Conservation (phyloP, 306 rosid genomes). For the Pachyrhizus erosus region DNA sequence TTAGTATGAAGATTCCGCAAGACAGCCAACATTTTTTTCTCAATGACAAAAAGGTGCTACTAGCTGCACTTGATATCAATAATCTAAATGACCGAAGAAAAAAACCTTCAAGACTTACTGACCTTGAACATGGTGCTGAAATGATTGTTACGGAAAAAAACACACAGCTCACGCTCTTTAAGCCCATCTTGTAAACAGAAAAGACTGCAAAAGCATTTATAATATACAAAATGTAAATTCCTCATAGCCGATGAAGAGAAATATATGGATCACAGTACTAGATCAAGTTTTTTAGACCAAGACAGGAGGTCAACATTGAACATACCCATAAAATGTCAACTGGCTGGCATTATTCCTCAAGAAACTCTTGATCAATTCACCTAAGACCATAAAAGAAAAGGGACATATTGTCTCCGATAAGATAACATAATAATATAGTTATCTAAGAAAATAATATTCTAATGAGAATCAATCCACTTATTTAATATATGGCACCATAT, state of each 20-base stretch:
- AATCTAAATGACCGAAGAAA: slow-evolving; percentile 31
- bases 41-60: slow-evolving; percentile 9
- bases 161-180: slow-evolving; percentile 93
- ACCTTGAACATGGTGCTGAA: slow-evolving; percentile 99
- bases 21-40: slow-evolving; percentile 14
- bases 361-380: slow-evolving; percentile 83
- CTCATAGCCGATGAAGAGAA: slow-evolving; percentile 13
- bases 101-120: slow-evolving; percentile 43
- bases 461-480: slow-evolving; percentile 25
- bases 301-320: slow-evolving; percentile 35
- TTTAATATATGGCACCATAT: slow-evolving; percentile 36
- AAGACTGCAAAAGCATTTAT: slow-evolving; percentile 67
- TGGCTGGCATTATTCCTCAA: slow-evolving; percentile 94
- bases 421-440: slow-evolving; percentile 33
- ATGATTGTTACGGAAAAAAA: slow-evolving; percentile 97
- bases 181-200: slow-evolving; percentile 97
- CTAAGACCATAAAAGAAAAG: slow-evolving; percentile 58
- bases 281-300: slow-evolving; percentile 31
- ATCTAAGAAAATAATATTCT: slow-evolving; percentile 27
- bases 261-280: slow-evolving; percentile 28
- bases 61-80: slow-evolving; percentile 29
- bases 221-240: slow-evolving; percentile 14
- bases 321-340: slow-evolving; percentile 88
- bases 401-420: slow-evolving; percentile 18
- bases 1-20: slow-evolving; percentile 30